These are phyloP conservation scores for Aureobasidium subglaciale DNA, from an alignment of 2,329 filamentous ascomycete genomes.

Conservation along the genomic window DNA sequence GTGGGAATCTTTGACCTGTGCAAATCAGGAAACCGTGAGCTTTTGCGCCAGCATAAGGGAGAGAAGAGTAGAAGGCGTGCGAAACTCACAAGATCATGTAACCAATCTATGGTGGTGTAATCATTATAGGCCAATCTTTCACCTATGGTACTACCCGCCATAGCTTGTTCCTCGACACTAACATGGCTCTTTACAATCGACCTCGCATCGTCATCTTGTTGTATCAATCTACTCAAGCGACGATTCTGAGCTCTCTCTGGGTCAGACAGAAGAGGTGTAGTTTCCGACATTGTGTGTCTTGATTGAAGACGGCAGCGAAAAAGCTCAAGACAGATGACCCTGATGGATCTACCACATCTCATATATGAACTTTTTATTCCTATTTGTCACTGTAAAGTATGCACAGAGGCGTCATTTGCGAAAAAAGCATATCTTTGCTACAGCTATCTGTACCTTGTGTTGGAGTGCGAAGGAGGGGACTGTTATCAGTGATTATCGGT, in stretches of 20 bases:
- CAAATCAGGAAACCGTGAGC: background rate
- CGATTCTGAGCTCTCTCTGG: conserved; percentile 17
- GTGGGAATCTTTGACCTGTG: conserved; percentile 50
- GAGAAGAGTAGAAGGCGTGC: background rate
- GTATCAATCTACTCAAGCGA: conserved; percentile 28
- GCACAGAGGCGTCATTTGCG: background rate
- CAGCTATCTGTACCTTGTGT: background rate
- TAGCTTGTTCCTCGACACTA: conserved; percentile 43
- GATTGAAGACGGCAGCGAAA: background rate
- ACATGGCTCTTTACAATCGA: conserved; percentile 38
- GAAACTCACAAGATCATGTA: conserved; percentile 47
- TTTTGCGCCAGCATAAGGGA: background rate
- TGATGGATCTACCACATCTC: no score
- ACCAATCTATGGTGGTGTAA: conserved; percentile 57
- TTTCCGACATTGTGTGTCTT: background rate
- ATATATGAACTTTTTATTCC: background rate
- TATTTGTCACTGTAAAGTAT: background rate
- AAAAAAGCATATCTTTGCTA: background rate
- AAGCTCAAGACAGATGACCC: no score
- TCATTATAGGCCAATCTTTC: conserved; percentile 54
- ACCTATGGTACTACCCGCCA: conserved; percentile 42
- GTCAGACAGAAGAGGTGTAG: conserved; percentile 9
- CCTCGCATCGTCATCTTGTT: conserved; percentile 35
- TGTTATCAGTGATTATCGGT: conserved; percentile 7
- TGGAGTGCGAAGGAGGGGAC: background rate